Conservation (phyloP, 805 yeast species). For the Cyberlindnera galapagoensis region DNA sequence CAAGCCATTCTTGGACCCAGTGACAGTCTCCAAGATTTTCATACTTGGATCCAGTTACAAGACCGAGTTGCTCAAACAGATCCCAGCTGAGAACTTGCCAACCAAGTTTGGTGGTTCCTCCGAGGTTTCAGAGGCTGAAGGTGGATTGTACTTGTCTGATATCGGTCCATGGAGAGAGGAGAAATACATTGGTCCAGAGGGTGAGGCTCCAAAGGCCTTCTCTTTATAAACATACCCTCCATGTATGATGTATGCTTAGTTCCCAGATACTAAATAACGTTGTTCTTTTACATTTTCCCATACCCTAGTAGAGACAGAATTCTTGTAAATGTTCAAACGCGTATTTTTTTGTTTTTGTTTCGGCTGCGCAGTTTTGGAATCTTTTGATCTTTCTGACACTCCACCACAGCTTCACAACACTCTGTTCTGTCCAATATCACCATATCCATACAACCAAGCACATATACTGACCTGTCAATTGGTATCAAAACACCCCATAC, state of each 20-base stretch:
- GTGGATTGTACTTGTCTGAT: constrained; percentile 83
- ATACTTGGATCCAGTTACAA: constrained; percentile 76
- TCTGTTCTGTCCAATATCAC: no score
- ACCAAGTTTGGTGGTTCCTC: constrained; percentile 83
- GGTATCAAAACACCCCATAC: no score
- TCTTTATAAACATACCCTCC: constrained; percentile 2
- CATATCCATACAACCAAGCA: no score
- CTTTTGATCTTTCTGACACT: no score
- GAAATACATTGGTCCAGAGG: constrained; percentile 87
- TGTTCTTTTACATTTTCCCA: no score
- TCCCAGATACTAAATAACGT: no score
- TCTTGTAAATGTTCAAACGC: constrained; percentile 4
- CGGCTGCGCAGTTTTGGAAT: no score
- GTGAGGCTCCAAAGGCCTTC: constrained; percentile 74
- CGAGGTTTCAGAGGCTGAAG: constrained; percentile 54
- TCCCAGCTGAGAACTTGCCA: constrained; percentile 91
- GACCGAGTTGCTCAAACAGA: constrained; percentile 81
- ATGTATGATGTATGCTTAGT: no score
- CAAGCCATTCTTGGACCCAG: constrained; percentile 95
- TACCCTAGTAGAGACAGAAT: no score
- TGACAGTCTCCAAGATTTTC: constrained; percentile 90
- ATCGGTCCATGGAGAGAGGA: constrained; percentile 97
- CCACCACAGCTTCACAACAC: no score
- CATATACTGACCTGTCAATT: no score
- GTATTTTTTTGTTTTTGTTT: neutral